Percentiles rank a stretch among this genome's conserved stretches.
Conservation (phyloP, 2,329 filamentous ascomycete species). For the Penicillium thymicola region DNA sequence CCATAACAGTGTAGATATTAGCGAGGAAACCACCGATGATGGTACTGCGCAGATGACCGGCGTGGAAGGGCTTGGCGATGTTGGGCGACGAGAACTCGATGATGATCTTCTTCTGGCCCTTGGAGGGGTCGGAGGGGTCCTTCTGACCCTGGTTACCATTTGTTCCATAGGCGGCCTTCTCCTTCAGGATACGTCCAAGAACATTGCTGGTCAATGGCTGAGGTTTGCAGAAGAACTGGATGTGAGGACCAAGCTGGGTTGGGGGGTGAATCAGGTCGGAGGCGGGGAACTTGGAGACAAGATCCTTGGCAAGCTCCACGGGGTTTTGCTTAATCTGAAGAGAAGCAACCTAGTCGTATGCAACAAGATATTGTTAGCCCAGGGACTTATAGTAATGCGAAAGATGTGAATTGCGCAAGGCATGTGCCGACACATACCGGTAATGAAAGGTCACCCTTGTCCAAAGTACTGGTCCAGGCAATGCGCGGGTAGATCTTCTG, state of each 20-base stretch:
- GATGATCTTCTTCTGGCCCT: conserved; percentile 58
- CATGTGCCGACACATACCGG: conserved; percentile 34
- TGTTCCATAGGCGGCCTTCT: conserved; percentile 57
- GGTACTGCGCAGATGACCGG: conserved; percentile 63
- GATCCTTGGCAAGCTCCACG: conserved; percentile 54
- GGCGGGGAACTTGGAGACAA: conserved; percentile 56
- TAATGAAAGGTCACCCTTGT: conserved; percentile 47
- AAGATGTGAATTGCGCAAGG: neutral
- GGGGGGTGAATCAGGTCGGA: conserved; percentile 58
- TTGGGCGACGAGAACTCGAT: conserved; percentile 67
- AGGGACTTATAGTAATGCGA: neutral
- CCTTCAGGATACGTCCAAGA: conserved; percentile 57
- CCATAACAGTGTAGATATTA: conserved; percentile 59
- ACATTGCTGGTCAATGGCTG: conserved; percentile 55
- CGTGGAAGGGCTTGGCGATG: conserved; percentile 66
- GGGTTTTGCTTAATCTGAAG: conserved; percentile 57
- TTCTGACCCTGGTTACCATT: conserved; percentile 58
- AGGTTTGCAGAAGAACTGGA: conserved; percentile 66
- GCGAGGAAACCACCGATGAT: conserved; percentile 65
- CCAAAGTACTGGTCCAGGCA: conserved; percentile 45
- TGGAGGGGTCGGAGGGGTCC: conserved; percentile 55
- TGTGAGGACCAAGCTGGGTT: conserved; percentile 54
- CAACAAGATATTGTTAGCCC: neutral
- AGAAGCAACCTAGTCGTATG: conserved; percentile 35
- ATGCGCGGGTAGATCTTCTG: conserved; percentile 41